phyloP scores from a whole-genome alignment of 345 rosid genomes.

The Eucalyptus pauciflora region DNA sequence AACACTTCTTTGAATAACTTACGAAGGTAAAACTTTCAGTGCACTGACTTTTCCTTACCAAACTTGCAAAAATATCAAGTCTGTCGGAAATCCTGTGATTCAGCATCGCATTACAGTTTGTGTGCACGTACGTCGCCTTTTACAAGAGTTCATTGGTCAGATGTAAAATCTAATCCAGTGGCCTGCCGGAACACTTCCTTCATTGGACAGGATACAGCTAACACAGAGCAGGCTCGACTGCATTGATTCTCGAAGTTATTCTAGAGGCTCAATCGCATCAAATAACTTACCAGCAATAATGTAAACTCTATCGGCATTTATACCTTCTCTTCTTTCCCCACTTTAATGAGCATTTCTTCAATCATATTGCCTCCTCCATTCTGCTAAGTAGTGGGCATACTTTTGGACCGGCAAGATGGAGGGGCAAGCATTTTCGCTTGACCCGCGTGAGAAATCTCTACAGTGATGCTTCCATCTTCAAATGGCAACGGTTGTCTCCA shows the following conservation, averaged over 20 bases:
- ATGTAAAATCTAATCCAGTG: background rate
- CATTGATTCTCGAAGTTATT: background rate
- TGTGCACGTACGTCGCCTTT: background rate
- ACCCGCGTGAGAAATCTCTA: conserved; percentile 57
- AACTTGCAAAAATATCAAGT: background rate
- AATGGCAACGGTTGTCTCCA: conserved; percentile 70
- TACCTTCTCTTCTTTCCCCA: conserved; percentile 40
- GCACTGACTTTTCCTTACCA: background rate
- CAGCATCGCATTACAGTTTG: background rate
- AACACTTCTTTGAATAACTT: background rate
- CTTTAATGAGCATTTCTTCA: conserved; percentile 16
- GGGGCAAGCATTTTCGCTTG: conserved; percentile 62
- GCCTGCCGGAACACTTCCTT: background rate
- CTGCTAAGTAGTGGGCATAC: background rate
- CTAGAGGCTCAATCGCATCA: background rate
- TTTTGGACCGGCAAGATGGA: conserved; percentile 28
- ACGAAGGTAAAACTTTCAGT: background rate
- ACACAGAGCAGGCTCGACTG: background rate
- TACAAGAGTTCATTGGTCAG: background rate
- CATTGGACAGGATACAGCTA: background rate
- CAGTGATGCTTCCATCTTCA: conserved; percentile 39
- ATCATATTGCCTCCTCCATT: background rate
- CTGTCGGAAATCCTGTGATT: background rate
- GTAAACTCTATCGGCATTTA: conserved; percentile 22
- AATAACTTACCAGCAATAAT: background rate